Conservation (phyloP, 306 rosid species). For the Quercus bicolor region DNA sequence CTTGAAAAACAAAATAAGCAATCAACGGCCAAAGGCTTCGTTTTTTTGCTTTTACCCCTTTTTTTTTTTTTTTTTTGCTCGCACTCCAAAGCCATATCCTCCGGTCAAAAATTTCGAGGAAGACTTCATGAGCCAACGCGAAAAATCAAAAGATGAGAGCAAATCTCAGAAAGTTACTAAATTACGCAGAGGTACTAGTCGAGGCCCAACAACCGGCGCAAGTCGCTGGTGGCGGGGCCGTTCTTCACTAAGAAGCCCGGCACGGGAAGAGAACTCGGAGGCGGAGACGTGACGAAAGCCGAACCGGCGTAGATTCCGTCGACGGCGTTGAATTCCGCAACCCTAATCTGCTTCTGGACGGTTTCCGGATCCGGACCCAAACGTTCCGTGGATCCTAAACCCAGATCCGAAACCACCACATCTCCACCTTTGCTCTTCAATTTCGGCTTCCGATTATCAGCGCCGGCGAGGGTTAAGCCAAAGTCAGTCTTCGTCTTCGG, state of each 20-base stretch:
- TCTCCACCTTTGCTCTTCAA: slow-evolving; percentile 2
- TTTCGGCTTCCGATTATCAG: slow-evolving; percentile 10
- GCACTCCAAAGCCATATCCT: slow-evolving; percentile 43
- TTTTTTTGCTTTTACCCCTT: too few relatives aligned
- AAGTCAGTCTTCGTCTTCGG: background rate
- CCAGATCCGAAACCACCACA: slow-evolving; percentile 25
- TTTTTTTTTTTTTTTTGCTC: background rate
- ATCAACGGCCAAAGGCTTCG: too few relatives aligned
- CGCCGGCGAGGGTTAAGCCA: background rate
- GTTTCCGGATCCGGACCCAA: slow-evolving; percentile 67
- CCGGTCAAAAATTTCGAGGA: slow-evolving; percentile 68
- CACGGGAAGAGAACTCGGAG: slow-evolving; percentile 71
- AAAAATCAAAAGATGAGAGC: slow-evolving; percentile 9
- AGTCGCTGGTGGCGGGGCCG: slow-evolving; percentile 45
- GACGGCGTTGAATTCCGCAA: slow-evolving; percentile 35
- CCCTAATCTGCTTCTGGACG: slow-evolving; percentile 57
- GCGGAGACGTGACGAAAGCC: slow-evolving; percentile 55
- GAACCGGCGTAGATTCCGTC: slow-evolving; percentile 58
- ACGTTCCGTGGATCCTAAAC: slow-evolving; percentile 55
- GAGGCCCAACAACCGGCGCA: slow-evolving; percentile 56
- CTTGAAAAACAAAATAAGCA: too few relatives aligned
- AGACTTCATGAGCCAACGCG: slow-evolving; percentile 36
- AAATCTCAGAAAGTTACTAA: too few relatives aligned
- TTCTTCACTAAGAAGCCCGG: slow-evolving; percentile 58
- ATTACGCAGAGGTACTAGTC: too few relatives aligned